Evolutionary conservation across 352 stramenopile genomes (phyloP).

Genomic region (Stephanocyclus meneghinianus): DNA sequence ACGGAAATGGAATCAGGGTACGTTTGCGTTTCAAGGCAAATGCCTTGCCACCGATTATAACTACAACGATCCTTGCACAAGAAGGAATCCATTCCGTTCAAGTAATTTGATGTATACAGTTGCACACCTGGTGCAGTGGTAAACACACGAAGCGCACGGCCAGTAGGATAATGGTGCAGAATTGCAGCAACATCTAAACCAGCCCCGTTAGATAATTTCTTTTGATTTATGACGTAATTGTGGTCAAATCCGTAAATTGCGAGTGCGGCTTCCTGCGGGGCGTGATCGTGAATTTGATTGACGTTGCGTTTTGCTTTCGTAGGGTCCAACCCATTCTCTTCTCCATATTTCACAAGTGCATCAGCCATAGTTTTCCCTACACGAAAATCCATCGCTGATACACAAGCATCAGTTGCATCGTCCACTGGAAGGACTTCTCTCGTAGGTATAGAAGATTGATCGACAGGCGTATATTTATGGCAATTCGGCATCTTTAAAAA

Average conservation of each 20-base stretch:
- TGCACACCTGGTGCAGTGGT: conserved; percentile 70
- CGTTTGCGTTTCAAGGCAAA: conserved; percentile 78
- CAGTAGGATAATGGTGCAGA: conserved; percentile 41
- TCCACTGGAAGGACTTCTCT: conserved; percentile 50
- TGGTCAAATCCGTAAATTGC: conserved; percentile 75
- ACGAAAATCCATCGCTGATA: conserved; percentile 54
- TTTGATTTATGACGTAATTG: conserved; percentile 65
- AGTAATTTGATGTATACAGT: conserved; percentile 75
- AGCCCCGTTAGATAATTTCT: conserved; percentile 9
- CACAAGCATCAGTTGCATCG: conserved; percentile 1
- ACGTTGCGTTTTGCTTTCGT: conserved; percentile 1
- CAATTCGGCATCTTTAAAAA: conserved; percentile 48
- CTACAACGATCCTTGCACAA: conserved; percentile 49
- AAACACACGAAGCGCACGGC: conserved; percentile 46
- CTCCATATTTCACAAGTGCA: conserved; percentile 52
- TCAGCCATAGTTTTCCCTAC: conserved; percentile 40
- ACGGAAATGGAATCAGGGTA: conserved; percentile 65
- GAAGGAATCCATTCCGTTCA: conserved; percentile 36
- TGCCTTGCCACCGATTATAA: conserved; percentile 68
- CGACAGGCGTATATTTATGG: conserved; percentile 61
- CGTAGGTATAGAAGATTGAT: conserved; percentile 64
- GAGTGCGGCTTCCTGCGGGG: neutral
- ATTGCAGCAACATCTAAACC: conserved; percentile 44
- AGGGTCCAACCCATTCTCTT: conserved; percentile 29
- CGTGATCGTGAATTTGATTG: conserved; percentile 8